Conservation (phyloP, 129 eudicot species). For the Flaveria linearis region DNA sequence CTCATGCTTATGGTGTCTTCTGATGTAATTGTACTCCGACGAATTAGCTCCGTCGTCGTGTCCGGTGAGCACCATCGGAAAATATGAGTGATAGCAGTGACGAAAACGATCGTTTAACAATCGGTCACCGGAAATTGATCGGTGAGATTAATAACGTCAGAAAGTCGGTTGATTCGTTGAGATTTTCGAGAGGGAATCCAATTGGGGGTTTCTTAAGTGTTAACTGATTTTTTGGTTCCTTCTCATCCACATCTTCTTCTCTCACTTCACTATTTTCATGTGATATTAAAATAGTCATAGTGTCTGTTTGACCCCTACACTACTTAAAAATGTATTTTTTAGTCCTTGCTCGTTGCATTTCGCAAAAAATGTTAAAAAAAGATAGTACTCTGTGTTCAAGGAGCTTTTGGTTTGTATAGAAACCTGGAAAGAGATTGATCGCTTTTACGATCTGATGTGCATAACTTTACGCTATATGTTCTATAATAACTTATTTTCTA, state of each 20-base stretch:
- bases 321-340: not conserved
- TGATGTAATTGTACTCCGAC: conserved; percentile 55
- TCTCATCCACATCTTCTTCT: conserved; percentile 48
- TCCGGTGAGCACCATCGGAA: conserved; percentile 35
- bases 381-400: too few relatives aligned
- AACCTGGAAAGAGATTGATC: too few relatives aligned
- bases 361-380: not conserved
- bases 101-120: conserved; percentile 13
- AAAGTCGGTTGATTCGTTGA: conserved; percentile 33
- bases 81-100: not conserved
- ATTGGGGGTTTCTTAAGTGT: conserved; percentile 37
- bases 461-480: too few relatives aligned
- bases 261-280: conserved; percentile 38
- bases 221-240: conserved; percentile 28
- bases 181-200: conserved; percentile 38
- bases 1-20: conserved; percentile 73
- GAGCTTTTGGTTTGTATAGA: too few relatives aligned
- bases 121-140: conserved; percentile 24
- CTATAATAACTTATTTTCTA: too few relatives aligned
- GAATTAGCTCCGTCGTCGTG: conserved; percentile 33
- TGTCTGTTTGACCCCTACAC: not conserved
- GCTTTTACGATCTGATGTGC: too few relatives aligned
- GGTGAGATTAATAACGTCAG: not conserved
- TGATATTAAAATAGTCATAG: conserved; percentile 20
- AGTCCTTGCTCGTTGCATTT: not conserved